Conservation (phyloP, 352 stramenopile genomes). For the Globisporangium nagaii region DNA sequence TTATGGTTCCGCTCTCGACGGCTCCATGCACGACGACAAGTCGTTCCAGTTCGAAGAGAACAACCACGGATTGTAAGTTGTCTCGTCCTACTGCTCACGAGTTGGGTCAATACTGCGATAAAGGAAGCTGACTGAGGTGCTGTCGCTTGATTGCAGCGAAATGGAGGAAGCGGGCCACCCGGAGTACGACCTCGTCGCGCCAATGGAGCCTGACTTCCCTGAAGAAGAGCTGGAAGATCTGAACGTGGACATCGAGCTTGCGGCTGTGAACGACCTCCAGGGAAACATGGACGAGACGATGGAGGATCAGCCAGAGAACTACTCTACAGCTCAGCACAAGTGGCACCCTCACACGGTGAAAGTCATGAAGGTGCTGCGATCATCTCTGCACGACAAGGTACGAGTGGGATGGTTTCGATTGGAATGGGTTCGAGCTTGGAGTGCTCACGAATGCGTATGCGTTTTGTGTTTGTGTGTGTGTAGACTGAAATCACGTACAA, state of each 20-base stretch:
- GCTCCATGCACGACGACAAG: constrained; percentile 27
- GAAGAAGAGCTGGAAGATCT: constrained; percentile 54
- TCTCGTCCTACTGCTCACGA: neutral
- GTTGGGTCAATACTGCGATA: too few species aligned
- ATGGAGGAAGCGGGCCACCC: constrained; percentile 37
- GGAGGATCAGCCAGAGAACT: constrained; percentile 24
- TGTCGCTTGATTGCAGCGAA: constrained; percentile 3
- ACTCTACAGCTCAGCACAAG: constrained; percentile 83
- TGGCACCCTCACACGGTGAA: constrained; percentile 98
- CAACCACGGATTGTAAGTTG: constrained; percentile 7
- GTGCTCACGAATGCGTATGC: too few species aligned
- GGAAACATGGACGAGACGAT: constrained; percentile 44
- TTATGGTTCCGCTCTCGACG: constrained; percentile 8
- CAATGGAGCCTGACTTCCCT: constrained; percentile 36
- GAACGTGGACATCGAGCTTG: constrained; percentile 78
- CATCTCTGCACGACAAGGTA: constrained; percentile 70
- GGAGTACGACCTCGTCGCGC: constrained; percentile 52
- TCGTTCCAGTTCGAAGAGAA: constrained; percentile 34
- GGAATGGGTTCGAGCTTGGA: neutral
- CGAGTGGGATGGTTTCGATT: neutral
- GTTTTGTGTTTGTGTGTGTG: neutral
- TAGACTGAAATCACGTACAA: constrained; percentile 80
- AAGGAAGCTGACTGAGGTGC: neutral
- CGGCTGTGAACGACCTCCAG: constrained; percentile 71
- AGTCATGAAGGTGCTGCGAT: constrained; percentile 87